Percentiles rank a stretch among this genome's conserved stretches.
Conservation (phyloP, 1,284 basidiomycete species). For the Ganoderma resinaceum region DNA sequence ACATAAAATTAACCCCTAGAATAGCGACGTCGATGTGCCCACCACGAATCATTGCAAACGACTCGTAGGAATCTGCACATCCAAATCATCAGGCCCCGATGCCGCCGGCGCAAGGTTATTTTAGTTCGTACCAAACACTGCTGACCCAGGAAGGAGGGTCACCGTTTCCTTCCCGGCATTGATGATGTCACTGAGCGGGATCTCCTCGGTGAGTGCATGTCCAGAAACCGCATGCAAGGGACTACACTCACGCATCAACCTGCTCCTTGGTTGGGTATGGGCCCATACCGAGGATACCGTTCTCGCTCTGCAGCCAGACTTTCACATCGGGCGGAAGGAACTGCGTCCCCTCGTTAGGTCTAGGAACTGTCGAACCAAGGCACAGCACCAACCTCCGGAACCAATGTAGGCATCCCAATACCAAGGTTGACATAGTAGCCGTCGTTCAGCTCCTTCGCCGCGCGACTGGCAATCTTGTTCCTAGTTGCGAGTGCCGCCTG, state of each 20-base stretch:
- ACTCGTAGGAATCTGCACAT: slow-evolving; percentile 80
- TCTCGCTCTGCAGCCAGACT: slow-evolving; percentile 95
- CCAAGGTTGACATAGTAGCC: slow-evolving; percentile 81
- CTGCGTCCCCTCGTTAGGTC: slow-evolving; percentile 38
- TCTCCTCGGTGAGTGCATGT: slow-evolving; percentile 15
- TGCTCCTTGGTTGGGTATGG: slow-evolving; percentile 89
- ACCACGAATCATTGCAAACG: slow-evolving; percentile 96
- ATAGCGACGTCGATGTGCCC: slow-evolving; percentile 96
- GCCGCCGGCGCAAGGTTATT: slow-evolving; percentile 18
- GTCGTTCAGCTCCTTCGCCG: slow-evolving; percentile 90
- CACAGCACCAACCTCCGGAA: slow-evolving; percentile 55
- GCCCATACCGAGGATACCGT: slow-evolving; percentile 95
- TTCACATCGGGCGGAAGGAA: slow-evolving; percentile 81
- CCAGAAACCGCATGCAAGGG: background rate
- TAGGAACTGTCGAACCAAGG: background rate
- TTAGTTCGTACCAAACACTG: slow-evolving; percentile 76
- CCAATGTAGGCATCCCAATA: slow-evolving; percentile 94
- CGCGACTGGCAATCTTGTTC: slow-evolving; percentile 85
- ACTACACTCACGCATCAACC: slow-evolving; percentile 82
- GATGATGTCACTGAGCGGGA: slow-evolving; percentile 75
- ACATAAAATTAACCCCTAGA: slow-evolving; percentile 57
- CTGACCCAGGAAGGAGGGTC: slow-evolving; percentile 91
- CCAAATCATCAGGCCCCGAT: slow-evolving; percentile 2
- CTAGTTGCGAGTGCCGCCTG: slow-evolving; percentile 57
- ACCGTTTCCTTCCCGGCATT: slow-evolving; percentile 98